Evolutionary conservation across 805 yeast species (phyloP).

Genomic region (Jamesozyma jinghongensis): DNA sequence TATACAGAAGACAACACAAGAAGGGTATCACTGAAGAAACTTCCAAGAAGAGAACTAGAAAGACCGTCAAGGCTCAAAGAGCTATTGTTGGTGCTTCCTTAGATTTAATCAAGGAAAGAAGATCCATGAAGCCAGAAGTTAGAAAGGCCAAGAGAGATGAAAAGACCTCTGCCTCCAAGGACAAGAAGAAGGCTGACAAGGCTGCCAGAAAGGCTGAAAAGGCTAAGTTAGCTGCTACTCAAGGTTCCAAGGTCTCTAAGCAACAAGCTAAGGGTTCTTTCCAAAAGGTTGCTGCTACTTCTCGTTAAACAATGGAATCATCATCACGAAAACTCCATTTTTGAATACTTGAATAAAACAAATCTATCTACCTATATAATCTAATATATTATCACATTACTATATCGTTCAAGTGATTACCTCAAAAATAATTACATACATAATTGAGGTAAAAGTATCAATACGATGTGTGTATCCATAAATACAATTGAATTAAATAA

Average conservation of each 20-base stretch:
- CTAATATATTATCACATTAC: neutral
- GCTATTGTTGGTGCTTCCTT: slow-evolving; percentile 99
- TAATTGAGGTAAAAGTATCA: too few relatives aligned
- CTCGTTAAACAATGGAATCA: slow-evolving; percentile 71
- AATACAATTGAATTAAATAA: too few relatives aligned
- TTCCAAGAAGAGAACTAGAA: slow-evolving; percentile 93
- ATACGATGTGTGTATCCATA: too few relatives aligned
- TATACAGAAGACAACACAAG: slow-evolving; percentile 99
- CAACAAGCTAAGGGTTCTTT: slow-evolving; percentile 97
- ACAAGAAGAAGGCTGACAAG: slow-evolving; percentile 83
- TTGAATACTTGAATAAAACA: too few relatives aligned
- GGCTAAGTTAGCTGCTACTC: slow-evolving; percentile 72
- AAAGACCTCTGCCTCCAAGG: slow-evolving; percentile 76
- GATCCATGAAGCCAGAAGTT: slow-evolving; percentile 90
- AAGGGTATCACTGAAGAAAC: slow-evolving; percentile 99
- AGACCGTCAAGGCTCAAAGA: slow-evolving; percentile 97
- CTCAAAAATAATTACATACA: too few relatives aligned
- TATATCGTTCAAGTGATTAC: too few relatives aligned
- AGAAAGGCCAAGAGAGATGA: slow-evolving; percentile 96
- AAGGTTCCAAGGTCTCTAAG: slow-evolving; percentile 76
- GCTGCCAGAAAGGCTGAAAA: slow-evolving; percentile 92
- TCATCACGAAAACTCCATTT: too few relatives aligned
- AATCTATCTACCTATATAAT: neutral
- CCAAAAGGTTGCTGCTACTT: slow-evolving; percentile 93
- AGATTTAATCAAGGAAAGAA: slow-evolving; percentile 96